Percentiles rank a stretch among this genome's conserved stretches.
Evolutionary conservation across 305 asterid species (phyloP).

Genomic region (Plantago lanceolata): DNA sequence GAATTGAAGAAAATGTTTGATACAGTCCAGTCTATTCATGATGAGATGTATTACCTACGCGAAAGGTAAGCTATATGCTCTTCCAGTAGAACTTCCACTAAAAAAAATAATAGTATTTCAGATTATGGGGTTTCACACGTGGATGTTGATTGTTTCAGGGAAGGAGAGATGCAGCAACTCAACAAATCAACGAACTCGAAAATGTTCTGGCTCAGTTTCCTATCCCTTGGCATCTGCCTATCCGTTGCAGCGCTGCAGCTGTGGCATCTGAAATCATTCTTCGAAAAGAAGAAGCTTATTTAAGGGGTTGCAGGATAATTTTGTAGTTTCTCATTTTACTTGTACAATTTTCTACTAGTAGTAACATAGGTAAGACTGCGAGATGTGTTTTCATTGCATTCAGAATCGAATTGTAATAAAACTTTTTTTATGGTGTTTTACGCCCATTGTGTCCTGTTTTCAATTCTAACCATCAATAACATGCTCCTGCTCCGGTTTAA

Average conservation of each 20-base stretch:
- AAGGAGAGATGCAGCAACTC: slow-evolving; percentile 73
- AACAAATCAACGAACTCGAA: slow-evolving; percentile 65
- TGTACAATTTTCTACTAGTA: slow-evolving; percentile 14
- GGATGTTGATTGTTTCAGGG: slow-evolving; percentile 41
- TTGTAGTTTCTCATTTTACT: slow-evolving; percentile 1
- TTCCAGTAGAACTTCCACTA: not conserved
- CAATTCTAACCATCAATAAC: not conserved
- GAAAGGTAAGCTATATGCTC: slow-evolving; percentile 44
- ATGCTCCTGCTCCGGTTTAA: not conserved
- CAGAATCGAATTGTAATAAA: not conserved
- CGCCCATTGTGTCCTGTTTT: not conserved
- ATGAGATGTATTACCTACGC: slow-evolving; percentile 80
- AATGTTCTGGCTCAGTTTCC: slow-evolving; percentile 66
- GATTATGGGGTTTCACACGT: not conserved
- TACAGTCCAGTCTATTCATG: slow-evolving; percentile 62
- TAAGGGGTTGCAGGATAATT: slow-evolving; percentile 22
- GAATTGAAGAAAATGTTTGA: slow-evolving; percentile 77
- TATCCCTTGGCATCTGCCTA: slow-evolving; percentile 53
- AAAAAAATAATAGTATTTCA: not conserved
- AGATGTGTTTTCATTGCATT: not conserved
- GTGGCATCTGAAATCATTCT: slow-evolving; percentile 79
- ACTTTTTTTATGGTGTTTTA: not conserved
- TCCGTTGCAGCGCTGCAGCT: slow-evolving; percentile 75
- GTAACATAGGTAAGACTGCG: slow-evolving; percentile 1
- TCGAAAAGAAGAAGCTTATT: slow-evolving; percentile 89